Conservation (phyloP, 164 flowering plant species). For the Brasenia schreberi region DNA sequence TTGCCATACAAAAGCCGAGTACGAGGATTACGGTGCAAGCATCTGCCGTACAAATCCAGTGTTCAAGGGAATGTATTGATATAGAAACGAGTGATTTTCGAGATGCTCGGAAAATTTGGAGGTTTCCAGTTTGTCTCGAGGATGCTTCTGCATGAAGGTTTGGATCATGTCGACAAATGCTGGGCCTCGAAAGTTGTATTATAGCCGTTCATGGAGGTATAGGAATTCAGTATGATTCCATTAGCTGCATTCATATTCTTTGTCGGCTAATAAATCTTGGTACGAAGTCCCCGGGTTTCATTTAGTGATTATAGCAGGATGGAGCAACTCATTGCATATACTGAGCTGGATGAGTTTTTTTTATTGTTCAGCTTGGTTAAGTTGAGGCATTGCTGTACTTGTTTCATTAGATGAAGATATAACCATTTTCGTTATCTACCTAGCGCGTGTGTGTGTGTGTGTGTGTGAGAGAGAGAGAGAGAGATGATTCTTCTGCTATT, state of each 20-base stretch:
- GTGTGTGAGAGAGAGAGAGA: not conserved
- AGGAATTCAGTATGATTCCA: slow-evolving; percentile 8
- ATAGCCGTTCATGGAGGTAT: slow-evolving; percentile 9
- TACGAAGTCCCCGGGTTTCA: not conserved
- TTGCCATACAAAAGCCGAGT: slow-evolving; percentile 96
- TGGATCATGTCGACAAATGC: not conserved
- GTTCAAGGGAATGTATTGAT: slow-evolving; percentile 86
- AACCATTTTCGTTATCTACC: not conserved
- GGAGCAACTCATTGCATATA: not conserved
- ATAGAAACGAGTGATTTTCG: slow-evolving; percentile 6
- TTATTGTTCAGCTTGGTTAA: slow-evolving; percentile 7
- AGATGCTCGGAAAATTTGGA: no score
- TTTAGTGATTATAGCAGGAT: not conserved
- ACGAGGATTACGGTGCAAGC: slow-evolving; percentile 96
- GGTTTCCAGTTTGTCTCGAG: not conserved
- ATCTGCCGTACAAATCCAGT: slow-evolving; percentile 96
- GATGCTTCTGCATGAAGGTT: not conserved
- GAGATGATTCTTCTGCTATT: not conserved
- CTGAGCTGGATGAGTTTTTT: slow-evolving; percentile 7
- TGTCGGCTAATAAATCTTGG: slow-evolving; percentile 1
- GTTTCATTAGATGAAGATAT: not conserved
- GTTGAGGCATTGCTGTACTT: not conserved
- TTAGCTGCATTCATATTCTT: slow-evolving; percentile 16
- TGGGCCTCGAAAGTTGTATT: slow-evolving; percentile 13
- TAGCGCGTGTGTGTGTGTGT: no score